Evolutionary conservation across 805 yeast genomes (phyloP).

Genomic region (Cyberlindnera misumaiensis): DNA sequence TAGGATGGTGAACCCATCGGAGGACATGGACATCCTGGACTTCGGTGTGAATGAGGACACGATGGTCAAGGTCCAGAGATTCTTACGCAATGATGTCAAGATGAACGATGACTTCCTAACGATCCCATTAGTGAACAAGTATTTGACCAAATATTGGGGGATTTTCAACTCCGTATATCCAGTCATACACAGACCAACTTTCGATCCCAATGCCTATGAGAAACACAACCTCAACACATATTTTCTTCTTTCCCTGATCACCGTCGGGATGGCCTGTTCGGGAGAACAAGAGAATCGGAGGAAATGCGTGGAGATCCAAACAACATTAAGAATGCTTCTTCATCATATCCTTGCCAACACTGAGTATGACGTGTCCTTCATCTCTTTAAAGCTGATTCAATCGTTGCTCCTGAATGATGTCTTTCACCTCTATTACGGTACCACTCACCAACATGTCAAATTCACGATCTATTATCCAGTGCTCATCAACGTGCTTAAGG

Average conservation of each 20-base stretch:
- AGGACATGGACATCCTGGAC: conserved; percentile 3
- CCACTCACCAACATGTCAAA: conserved; percentile 10
- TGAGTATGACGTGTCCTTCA: conserved; percentile 7
- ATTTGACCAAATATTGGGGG: conserved; percentile 29
- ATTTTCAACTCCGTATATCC: conserved; percentile 33
- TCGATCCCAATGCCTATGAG: conserved; percentile 12
- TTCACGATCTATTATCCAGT: conserved; percentile 21
- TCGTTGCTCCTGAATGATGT: conserved; percentile 21
- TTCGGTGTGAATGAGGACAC: conserved; percentile 4
- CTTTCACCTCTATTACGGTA: conserved; percentile 23
- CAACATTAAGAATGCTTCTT: conserved; percentile 12
- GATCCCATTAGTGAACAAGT: conserved; percentile 9
- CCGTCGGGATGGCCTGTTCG: conserved; percentile 20
- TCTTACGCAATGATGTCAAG: background rate
- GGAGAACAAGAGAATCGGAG: background rate
- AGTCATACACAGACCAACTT: conserved; percentile 32
- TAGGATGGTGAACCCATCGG: background rate
- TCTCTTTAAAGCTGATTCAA: conserved; percentile 21
- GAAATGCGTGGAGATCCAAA: conserved; percentile 13
- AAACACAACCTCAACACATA: conserved; percentile 2
- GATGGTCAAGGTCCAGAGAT: conserved; percentile 1
- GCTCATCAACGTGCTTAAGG: conserved; percentile 16
- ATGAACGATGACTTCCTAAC: background rate
- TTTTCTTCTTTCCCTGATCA: conserved; percentile 14
- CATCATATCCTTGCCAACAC: conserved; percentile 8